Evolutionary conservation across 2,329 filamentous ascomycete genomes (phyloP).

Genomic region (Paecilomyces dactylethromorphus): DNA sequence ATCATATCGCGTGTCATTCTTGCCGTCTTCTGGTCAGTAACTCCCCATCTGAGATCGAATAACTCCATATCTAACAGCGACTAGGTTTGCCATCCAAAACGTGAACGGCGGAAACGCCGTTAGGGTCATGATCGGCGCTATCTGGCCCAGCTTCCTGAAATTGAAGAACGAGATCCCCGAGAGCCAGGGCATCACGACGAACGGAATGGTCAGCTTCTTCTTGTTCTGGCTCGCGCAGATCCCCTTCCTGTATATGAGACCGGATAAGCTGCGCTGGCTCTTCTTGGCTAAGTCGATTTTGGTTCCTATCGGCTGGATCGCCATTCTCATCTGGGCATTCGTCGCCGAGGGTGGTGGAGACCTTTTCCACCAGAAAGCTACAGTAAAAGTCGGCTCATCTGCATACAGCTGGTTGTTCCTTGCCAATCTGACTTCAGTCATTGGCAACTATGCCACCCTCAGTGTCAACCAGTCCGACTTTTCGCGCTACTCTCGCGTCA

Average conservation of each 20-base stretch:
- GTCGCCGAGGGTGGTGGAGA: constrained; percentile 9
- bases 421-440: constrained; percentile 43
- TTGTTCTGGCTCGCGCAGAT: constrained; percentile 41
- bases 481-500: constrained; percentile 44
- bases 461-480: constrained; percentile 54
- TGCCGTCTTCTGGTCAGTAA: constrained; percentile 44
- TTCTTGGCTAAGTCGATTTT: constrained; percentile 34
- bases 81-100: constrained; percentile 58
- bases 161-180: constrained; percentile 34
- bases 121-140: constrained; percentile 47
- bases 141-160: constrained; percentile 38
- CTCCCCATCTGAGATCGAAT: not conserved
- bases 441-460: constrained; percentile 47
- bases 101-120: constrained; percentile 55
- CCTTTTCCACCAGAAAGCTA: constrained; percentile 31
- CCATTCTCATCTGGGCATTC: constrained; percentile 45
- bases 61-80: not conserved
- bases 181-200: constrained; percentile 39
- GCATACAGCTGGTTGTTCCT: constrained; percentile 51
- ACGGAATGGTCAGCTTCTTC: constrained; percentile 39
- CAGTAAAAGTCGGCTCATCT: constrained; percentile 35
- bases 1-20: constrained; percentile 49
- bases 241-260: constrained; percentile 38
- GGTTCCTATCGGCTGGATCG: constrained; percentile 55
- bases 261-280: constrained; percentile 32